A percentile compares a stretch with the other conserved stretches of the same genome.
phyloP scores from a whole-genome alignment of 768 basidiomycete species.

The Suillus spraguei region DNA sequence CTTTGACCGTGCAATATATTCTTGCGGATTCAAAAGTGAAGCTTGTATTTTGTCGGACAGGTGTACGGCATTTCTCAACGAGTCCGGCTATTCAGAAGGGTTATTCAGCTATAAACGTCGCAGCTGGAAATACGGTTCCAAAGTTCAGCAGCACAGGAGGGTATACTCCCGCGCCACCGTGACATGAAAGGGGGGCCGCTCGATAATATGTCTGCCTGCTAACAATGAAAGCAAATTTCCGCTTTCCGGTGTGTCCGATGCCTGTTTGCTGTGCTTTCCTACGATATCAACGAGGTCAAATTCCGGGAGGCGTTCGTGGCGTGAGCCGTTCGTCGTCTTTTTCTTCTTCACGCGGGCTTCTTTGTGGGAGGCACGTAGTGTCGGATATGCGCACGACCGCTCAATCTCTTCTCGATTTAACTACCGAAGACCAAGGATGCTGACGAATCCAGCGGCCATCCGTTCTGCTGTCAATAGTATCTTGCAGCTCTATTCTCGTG shows the following conservation, averaged over 20 bases:
- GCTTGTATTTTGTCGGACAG: not conserved
- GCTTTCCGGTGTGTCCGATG: constrained; percentile 31
- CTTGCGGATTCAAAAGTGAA: not conserved
- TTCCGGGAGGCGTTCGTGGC: constrained; percentile 72
- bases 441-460: constrained; percentile 59
- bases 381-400: constrained; percentile 43
- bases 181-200: constrained; percentile 64
- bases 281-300: constrained; percentile 59
- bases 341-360: constrained; percentile 36
- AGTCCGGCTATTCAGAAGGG: not conserved
- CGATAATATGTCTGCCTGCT: constrained; percentile 51
- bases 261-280: constrained; percentile 39
- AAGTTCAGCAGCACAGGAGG: constrained; percentile 45
- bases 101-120: not conserved
- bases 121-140: constrained; percentile 37
- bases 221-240: constrained; percentile 43
- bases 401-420: constrained; percentile 60
- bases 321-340: constrained; percentile 24
- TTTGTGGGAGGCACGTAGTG: constrained; percentile 43
- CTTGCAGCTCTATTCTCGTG: constrained; percentile 68
- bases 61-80: not conserved
- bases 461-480: constrained; percentile 57
- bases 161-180: constrained; percentile 78
- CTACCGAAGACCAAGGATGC: constrained; percentile 51
- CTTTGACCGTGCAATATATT: not conserved